These are phyloP conservation scores for Collybia nuda DNA, from an alignment of 768 basidiomycete species.

Conservation along the genomic window DNA sequence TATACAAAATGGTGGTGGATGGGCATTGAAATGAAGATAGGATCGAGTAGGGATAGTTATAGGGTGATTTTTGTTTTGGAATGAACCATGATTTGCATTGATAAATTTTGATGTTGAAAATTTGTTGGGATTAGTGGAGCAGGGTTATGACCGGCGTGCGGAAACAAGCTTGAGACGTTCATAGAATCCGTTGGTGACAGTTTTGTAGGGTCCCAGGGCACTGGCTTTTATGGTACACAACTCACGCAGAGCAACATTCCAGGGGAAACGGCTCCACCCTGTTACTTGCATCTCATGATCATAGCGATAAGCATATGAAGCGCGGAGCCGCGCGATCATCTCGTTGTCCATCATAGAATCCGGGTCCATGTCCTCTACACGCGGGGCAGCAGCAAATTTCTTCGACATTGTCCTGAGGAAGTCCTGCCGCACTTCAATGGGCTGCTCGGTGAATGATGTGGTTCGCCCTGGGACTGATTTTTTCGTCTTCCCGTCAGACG, in stretches of 20 bases:
- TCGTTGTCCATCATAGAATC: slow-evolving; percentile 25
- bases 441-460: slow-evolving; percentile 32
- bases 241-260: slow-evolving; percentile 48
- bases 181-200: slow-evolving; percentile 40
- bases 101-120: neutral
- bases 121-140: neutral
- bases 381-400: slow-evolving; percentile 35
- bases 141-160: slow-evolving; percentile 6
- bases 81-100: too few relatives aligned
- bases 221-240: slow-evolving; percentile 50
- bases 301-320: slow-evolving; percentile 49
- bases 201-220: slow-evolving; percentile 38
- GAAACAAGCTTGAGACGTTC: slow-evolving; percentile 28
- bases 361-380: slow-evolving; percentile 15
- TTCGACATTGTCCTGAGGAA: slow-evolving; percentile 40
- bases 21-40: too few relatives aligned
- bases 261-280: slow-evolving; percentile 45
- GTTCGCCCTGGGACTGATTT: neutral
- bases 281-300: slow-evolving; percentile 21
- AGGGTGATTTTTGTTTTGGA: neutral
- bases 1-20: too few relatives aligned
- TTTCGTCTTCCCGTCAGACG: neutral
- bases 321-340: slow-evolving; percentile 36
- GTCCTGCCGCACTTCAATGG: slow-evolving; percentile 50
- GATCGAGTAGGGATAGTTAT: too few relatives aligned